A percentile compares a stretch with the other conserved stretches of the same genome.
These are phyloP conservation scores for Fistulinella cinereoalba DNA, from an alignment of 1,284 basidiomycete genomes.

Conservation along the genomic window DNA sequence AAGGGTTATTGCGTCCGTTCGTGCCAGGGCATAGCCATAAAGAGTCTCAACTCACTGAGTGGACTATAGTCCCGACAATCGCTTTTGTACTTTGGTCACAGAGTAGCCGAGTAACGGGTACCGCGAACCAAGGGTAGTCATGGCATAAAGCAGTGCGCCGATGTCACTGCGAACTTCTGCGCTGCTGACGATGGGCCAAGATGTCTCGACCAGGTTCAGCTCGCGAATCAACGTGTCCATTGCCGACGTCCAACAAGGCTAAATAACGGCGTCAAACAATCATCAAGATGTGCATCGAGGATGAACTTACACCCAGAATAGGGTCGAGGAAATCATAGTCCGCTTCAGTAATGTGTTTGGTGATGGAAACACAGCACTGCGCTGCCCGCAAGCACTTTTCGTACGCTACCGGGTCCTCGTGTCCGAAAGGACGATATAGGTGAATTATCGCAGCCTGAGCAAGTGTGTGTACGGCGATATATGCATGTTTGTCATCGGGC, in stretches of 20 bases:
- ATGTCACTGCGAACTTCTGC: conserved; percentile 60
- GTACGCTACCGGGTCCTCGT: conserved; percentile 57
- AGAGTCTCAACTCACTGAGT: conserved; percentile 4
- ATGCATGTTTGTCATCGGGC: conserved; percentile 56
- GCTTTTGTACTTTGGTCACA: conserved; percentile 42
- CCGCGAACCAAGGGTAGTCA: conserved; percentile 55
- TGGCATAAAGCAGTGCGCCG: conserved; percentile 55
- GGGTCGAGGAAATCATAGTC: conserved; percentile 72
- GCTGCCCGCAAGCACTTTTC: conserved; percentile 64
- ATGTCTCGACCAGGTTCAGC: conserved; percentile 52
- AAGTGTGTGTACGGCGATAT: conserved; percentile 62
- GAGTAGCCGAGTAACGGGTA: conserved; percentile 61
- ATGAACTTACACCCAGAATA: conserved; percentile 59
- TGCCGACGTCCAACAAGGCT: conserved; percentile 70
- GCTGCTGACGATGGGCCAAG: conserved; percentile 57
- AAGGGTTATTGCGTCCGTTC: neutral
- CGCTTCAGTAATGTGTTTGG: conserved; percentile 58
- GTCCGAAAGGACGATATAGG: conserved; percentile 59
- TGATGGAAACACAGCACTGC: conserved; percentile 52
- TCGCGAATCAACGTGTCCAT: conserved; percentile 65
- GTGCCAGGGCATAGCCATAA: neutral
- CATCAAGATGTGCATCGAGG: conserved; percentile 2
- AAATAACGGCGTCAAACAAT: conserved; percentile 8
- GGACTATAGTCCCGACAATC: conserved; percentile 39
- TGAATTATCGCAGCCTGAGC: conserved; percentile 66